These are phyloP conservation scores for Sclerotinia glacialis DNA, from an alignment of 2,329 filamentous ascomycete genomes.

Conservation along the genomic window DNA sequence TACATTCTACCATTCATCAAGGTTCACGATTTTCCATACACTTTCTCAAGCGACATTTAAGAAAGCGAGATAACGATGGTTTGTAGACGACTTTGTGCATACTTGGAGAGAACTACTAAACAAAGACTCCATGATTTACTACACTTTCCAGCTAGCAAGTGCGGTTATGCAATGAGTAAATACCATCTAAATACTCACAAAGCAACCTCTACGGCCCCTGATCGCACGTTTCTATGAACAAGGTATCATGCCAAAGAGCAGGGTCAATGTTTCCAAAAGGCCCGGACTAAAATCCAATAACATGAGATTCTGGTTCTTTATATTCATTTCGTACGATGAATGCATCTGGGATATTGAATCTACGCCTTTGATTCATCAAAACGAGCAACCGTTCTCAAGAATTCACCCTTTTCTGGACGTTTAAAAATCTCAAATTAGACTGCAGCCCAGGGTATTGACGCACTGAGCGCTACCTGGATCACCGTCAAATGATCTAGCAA, in stretches of 20 bases:
- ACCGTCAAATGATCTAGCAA: background rate
- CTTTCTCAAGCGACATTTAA: too few relatives aligned
- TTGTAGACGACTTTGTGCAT: slow-evolving; percentile 16
- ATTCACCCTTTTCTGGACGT: background rate
- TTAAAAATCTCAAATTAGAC: background rate
- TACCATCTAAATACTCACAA: background rate
- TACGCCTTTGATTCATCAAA: background rate
- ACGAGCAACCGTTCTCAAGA: background rate
- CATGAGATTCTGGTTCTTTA: background rate
- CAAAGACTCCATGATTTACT: background rate
- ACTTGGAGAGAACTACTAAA: slow-evolving; percentile 1
- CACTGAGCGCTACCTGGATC: background rate
- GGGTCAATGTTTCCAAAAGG: background rate
- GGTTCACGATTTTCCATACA: background rate
- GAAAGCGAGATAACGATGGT: background rate
- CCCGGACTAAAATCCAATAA: background rate
- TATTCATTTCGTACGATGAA: background rate
- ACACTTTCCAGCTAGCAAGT: background rate
- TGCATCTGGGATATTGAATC: background rate
- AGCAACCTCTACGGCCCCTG: background rate
- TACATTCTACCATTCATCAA: background rate
- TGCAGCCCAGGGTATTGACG: background rate
- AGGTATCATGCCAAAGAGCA: background rate
- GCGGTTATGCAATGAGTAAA: background rate
- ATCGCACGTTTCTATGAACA: too few relatives aligned